Conservation (phyloP, 305 asterid genomes). For the Fraxinus ornus region DNA sequence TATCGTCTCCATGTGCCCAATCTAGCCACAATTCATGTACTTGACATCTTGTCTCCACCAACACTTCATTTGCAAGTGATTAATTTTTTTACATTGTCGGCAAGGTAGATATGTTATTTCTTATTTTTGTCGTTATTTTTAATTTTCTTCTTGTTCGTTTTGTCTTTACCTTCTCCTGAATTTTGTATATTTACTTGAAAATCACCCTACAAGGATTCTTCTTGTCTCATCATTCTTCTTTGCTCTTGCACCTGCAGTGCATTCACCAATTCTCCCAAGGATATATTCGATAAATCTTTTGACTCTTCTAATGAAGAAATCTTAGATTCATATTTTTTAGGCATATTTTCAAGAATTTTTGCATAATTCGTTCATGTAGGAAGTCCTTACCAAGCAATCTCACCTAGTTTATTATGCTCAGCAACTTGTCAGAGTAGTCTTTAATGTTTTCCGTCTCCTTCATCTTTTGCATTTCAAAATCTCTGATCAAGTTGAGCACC, state of each 20-base stretch:
- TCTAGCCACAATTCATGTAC: neutral
- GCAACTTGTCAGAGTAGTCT: too few species aligned
- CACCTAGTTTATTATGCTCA: too few species aligned
- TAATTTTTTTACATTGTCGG: neutral
- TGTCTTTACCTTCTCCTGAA: neutral
- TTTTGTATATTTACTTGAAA: neutral
- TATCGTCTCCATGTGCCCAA: neutral
- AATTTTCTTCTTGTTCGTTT: neutral
- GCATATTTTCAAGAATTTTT: neutral
- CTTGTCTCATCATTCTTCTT: neutral
- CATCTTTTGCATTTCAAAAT: too few species aligned
- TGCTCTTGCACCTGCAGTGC: neutral
- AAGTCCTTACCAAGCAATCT: too few species aligned
- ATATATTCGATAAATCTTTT: conserved; percentile 1
- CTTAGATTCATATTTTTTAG: neutral
- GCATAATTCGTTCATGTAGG: too few species aligned
- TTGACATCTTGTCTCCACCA: neutral
- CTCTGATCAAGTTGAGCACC: too few species aligned
- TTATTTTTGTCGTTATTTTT: neutral
- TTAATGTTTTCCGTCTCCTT: too few species aligned
- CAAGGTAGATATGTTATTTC: neutral
- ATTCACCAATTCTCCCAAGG: neutral
- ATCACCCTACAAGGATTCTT: neutral
- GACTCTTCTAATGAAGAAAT: conserved; percentile 2
- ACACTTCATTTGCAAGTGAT: neutral